phyloP scores from a whole-genome alignment of 176 grass and related monocot species.

The Puccinellia tenuiflora region DNA sequence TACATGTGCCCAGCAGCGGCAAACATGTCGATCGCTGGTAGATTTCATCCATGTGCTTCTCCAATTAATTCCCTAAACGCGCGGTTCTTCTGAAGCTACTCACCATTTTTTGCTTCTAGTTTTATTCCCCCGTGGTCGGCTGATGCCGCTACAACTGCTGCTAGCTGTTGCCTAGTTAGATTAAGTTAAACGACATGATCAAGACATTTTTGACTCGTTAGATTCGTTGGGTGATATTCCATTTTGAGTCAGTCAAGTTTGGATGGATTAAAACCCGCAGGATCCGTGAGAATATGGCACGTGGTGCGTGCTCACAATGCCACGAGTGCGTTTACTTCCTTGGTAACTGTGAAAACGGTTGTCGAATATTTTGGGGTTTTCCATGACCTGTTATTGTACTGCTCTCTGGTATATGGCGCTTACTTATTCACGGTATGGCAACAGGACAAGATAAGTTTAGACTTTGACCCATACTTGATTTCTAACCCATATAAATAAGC shows the following conservation, averaged over 20 bases:
- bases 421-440: too few relatives aligned
- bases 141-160: not conserved
- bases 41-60: slow-evolving; percentile 11
- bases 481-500: not conserved
- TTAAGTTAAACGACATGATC: not conserved
- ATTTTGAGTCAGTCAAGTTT: not conserved
- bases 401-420: too few relatives aligned
- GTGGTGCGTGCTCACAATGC: too few relatives aligned
- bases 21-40: not conserved
- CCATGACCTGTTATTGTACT: too few relatives aligned
- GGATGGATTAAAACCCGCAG: too few relatives aligned
- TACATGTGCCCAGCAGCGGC: slow-evolving; percentile 8
- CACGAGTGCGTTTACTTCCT: too few relatives aligned
- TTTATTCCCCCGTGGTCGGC: slow-evolving; percentile 28
- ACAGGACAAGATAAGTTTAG: not conserved
- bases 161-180: not conserved
- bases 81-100: not conserved
- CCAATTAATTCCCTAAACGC: not conserved
- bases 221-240: not conserved
- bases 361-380: too few relatives aligned
- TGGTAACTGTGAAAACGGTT: too few relatives aligned
- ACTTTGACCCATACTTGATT: not conserved
- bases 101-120: not conserved
- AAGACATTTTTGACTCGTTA: not conserved
- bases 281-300: too few relatives aligned